Evolutionary conservation across 1,284 basidiomycete genomes (phyloP), one percentile per base, ranked within the genome.

Genomic region (Sanghuangporus baumii): DNA sequence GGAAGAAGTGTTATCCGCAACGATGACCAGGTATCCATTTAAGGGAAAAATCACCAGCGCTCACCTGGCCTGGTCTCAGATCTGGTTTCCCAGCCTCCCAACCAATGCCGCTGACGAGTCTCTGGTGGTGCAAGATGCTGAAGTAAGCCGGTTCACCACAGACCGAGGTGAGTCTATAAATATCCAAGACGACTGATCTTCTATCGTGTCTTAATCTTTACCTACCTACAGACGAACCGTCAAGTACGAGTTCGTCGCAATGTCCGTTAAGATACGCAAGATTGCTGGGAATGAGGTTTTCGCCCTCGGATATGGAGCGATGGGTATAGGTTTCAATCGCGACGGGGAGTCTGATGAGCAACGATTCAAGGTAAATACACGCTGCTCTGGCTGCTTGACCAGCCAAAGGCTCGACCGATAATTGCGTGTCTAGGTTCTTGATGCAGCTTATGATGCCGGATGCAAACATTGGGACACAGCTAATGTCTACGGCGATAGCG

Each of bases 391-490:
- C 16, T n/a, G 3, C 48, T 3, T 6, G 38, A 9, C 6, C 9
- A 11, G 18, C 34, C 55, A 6, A 46, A 11, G 37, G 14, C 18
- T 37, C 34, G 20, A 26, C 59, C 23, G 36, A 61, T 38, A 31
- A 31, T 31, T 50, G 52, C n/a, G 16, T 64, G 50, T 38, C 64
- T 41, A 77, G 75, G 67, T 79, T 16, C 63, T 80, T 9, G 78
- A 80, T 60, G 70, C 75, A n/a, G 75, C 75, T 0, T 68, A 75
- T 40, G 74, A 72, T 54, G 65, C 66, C 11, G 78, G 78, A 0
- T 76, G 74, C 64, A 80, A 72, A 3, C 73, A 72, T 62, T 81
- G 79, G 79, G 78, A 79, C 65, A 73, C 78, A 12, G 74, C 78
- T 7, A 74, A 78, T 64, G 61, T 76, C 3, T 82, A 81, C 65